Evolutionary conservation across 305 asterid species (phyloP), one percentile per base, ranked within the genome.

Genomic region (Plantago rigida): DNA sequence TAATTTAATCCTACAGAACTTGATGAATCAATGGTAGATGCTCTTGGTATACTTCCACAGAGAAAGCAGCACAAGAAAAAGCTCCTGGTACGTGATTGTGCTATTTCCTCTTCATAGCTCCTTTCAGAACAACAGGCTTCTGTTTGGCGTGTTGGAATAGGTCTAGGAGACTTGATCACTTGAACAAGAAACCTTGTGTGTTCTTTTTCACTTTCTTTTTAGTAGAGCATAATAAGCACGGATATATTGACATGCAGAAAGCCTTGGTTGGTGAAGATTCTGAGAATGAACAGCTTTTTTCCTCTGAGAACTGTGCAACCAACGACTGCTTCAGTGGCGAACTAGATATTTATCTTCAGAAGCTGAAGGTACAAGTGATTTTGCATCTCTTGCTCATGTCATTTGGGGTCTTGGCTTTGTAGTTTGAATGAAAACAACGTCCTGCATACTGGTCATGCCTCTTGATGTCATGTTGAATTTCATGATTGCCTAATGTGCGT

Each of bases 221-320:
- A 52, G 15, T 39, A 52, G 14, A 17, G 19, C 15, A 52, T 26
- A 11, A 24, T 10, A 13, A 22, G 15, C 56, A 52, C 24, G 6
- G 7, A 10, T 52, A 24, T 11, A 24, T 24, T 39, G 7, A n/a
- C 65, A 69, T 83, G 44, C 89, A 88, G 95, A 80, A 83, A 84
- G 94, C 97, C 60, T 83, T 92, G 84, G 97, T 92, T 71, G 99
- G 99, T 79, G 99, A 92, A 79, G 95, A 75, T 69, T 79, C 89
- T 60, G 95, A 81, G 51, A 97, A 92, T 51, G 95, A 84, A 71
- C 94, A 75, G 73, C 91, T 92, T 69, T 92, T 92, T 79, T 77
- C 86, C 66, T 79, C 97, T 15, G 77, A 74, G 71, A 80, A 75
- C 72, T 68, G 60, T 78, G 72, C 63, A 13, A 65, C 63, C 44